These are phyloP conservation scores for Austroboletus rostrupii DNA, from an alignment of 1,284 basidiomycete species.

Conservation along the genomic window DNA sequence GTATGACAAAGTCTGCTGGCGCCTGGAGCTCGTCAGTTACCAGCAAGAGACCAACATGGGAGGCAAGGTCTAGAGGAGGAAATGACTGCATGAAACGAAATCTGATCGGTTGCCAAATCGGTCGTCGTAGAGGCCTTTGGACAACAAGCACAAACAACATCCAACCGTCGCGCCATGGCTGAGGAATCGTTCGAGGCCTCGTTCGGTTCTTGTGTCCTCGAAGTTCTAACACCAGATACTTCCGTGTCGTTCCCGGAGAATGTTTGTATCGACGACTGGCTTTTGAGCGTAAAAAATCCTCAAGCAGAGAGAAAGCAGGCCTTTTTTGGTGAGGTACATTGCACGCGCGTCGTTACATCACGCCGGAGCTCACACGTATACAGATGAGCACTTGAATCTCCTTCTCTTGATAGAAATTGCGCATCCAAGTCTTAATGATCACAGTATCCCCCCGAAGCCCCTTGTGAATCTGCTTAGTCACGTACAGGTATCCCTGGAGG, in stretches of 20 bases:
- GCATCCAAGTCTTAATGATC: constrained; percentile 36
- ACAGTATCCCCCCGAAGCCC: constrained; percentile 46
- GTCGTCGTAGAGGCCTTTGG: constrained; percentile 11
- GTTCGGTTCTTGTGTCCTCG: constrained; percentile 59
- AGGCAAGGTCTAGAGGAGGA: constrained; percentile 24
- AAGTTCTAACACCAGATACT: constrained; percentile 64
- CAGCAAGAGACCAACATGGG: constrained; percentile 39
- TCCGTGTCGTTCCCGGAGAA: constrained; percentile 55
- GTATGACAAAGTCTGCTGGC: constrained; percentile 64
- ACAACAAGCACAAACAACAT: constrained; percentile 19
- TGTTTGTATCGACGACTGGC: constrained; percentile 51
- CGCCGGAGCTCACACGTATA: constrained; percentile 29
- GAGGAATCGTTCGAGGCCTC: constrained; percentile 51
- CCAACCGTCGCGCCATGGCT: constrained; percentile 15
- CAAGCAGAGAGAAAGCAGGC: constrained; percentile 51
- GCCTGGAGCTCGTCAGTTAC: constrained; percentile 65
- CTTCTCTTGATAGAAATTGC: constrained; percentile 56
- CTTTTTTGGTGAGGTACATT: constrained; percentile 65
- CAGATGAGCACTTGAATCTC: constrained; percentile 74
- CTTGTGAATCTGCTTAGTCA: constrained; percentile 66
- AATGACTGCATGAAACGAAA: constrained; percentile 28
- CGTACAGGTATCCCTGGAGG: constrained; percentile 75
- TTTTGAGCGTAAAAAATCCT: constrained; percentile 38
- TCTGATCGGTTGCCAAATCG: constrained; percentile 15
- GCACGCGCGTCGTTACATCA: constrained; percentile 12